Evolutionary conservation across 1,284 basidiomycete species (phyloP), one percentile per base, ranked within the genome.

Genomic region (Gomphus bonarii): DNA sequence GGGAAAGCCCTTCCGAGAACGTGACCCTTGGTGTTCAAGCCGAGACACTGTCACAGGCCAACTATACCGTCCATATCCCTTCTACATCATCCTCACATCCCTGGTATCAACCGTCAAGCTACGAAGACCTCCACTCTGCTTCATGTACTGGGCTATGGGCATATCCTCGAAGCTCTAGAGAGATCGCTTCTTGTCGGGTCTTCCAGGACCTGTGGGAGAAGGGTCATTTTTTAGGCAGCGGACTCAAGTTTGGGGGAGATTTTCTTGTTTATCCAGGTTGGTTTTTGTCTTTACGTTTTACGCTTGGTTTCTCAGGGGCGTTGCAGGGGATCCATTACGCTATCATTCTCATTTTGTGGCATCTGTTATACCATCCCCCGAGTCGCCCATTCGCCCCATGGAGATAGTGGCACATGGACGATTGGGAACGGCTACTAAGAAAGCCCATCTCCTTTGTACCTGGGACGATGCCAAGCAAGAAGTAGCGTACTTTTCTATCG

Each of bases 301-400:
- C n/a, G 9, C 30, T 48, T 38, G 49, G 50, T 22, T 25, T 4
- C 28, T 50, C 7, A 51, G 42, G 6, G 58, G 11, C 14, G 47
- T 28, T 16, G 18, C 57, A 94, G 95, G 95, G 54, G 97, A 99
- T 67, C 94, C 95, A 4, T 72, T 99, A 33, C 80, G 97, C 16
- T 99, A 97, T 68, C 97, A 99, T 65, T 95, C 94, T 1, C 97
- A 99, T 70, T 99, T 97, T 67, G 88, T 89, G 11, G 88, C 88
- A 9, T 84, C 89, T 14, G 88, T 95, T 6, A 70, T 91, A 25
- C 78, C 85, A 31, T 81, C 85, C 0, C 79, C 82, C 1, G 67
- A 73, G 8, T 70, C 81, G 10, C 65, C 76, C 0, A 74, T 98
- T 55, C 75, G 78, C 42, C 93, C 94, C 2, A 88, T 94, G 79